phyloP scores from a whole-genome alignment of 805 yeast species.

The Candida argentea region DNA sequence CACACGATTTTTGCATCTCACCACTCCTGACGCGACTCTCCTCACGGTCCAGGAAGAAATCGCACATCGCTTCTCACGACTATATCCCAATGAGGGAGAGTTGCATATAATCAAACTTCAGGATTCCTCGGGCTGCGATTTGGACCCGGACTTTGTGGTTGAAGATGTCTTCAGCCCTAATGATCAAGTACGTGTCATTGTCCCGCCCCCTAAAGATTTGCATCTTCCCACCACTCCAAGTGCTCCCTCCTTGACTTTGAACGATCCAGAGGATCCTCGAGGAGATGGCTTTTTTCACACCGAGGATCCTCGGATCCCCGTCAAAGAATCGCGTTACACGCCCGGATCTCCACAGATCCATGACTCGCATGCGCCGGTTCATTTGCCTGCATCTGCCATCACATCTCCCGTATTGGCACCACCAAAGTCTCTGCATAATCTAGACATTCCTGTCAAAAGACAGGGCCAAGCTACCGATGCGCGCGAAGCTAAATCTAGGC shows the following conservation, averaged over 20 bases:
- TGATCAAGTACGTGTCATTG: conserved; percentile 25
- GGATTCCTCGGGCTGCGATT: conserved; percentile 58
- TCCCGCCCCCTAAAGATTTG: conserved; percentile 1
- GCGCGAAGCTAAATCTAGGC: conserved; percentile 5
- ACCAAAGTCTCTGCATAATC: conserved; percentile 14
- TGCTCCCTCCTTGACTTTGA: background rate
- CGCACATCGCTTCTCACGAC: conserved; percentile 41
- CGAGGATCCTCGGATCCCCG: conserved; percentile 14
- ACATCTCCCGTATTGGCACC: conserved; percentile 25
- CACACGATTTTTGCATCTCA: conserved; percentile 54
- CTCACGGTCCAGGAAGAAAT: conserved; percentile 44
- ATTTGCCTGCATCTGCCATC: conserved; percentile 4
- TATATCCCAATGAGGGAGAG: conserved; percentile 55
- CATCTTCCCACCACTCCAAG: conserved; percentile 1
- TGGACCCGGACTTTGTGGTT: conserved; percentile 67
- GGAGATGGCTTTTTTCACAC: conserved; percentile 18
- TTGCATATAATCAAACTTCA: conserved; percentile 53
- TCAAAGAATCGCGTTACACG: conserved; percentile 6
- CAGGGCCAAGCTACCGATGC: conserved; percentile 2
- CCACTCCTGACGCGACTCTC: conserved; percentile 38
- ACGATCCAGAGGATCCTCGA: conserved; percentile 5
- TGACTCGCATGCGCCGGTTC: background rate
- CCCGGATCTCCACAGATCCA: conserved; percentile 1
- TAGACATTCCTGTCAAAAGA: conserved; percentile 21
- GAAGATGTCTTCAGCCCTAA: conserved; percentile 48